Percentiles rank a stretch among this genome's conserved stretches.
Evolutionary conservation across 2,329 filamentous ascomycete species (phyloP).

Genomic region (Penicillium psychrosexuale): DNA sequence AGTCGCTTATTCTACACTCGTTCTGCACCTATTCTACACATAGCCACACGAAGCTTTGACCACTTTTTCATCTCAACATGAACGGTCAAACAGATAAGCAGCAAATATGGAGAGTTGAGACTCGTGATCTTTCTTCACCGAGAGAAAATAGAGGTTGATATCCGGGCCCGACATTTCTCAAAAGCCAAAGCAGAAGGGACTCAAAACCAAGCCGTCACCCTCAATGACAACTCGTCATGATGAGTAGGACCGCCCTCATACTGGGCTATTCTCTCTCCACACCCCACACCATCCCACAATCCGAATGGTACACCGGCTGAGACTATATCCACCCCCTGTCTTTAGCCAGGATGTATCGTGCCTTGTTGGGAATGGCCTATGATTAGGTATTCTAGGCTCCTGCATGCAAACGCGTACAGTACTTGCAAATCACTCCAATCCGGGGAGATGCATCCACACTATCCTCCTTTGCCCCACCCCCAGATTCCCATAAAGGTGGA

Average conservation of each 20-base stretch:
- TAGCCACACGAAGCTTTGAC: background rate
- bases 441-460: constrained; percentile 1
- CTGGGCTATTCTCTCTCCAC: background rate
- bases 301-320: background rate
- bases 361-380: background rate
- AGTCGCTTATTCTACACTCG: background rate
- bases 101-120: background rate
- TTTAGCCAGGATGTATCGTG: background rate
- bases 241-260: background rate
- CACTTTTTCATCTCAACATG: background rate
- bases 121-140: background rate
- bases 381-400: background rate
- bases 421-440: background rate
- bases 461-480: constrained; percentile 1
- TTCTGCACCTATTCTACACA: background rate
- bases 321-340: background rate
- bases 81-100: background rate
- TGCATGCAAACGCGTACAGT: background rate
- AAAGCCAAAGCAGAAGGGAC: background rate
- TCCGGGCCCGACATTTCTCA: background rate
- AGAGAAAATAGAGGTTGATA: background rate
- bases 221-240: background rate
- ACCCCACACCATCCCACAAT: background rate
- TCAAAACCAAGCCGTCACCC: background rate
- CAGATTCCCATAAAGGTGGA: constrained; percentile 2